Base-by-base conservation (phyloP, 805 yeast genomes). In the Saccharomycopsis javanensis region DNA sequence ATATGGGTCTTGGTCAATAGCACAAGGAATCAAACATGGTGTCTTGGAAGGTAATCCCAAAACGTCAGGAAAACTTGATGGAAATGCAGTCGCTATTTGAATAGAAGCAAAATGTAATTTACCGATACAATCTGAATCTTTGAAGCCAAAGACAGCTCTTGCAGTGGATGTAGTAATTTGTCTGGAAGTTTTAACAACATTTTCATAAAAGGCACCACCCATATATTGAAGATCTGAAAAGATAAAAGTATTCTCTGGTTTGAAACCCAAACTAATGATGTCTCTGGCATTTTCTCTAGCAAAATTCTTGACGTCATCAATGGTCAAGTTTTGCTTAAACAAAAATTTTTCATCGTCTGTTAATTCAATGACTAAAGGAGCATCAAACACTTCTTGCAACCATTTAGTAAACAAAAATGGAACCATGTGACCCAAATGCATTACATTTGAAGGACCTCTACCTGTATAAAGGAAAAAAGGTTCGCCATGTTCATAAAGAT, bases 1-100 rank as follows among this genome's bases (percentile, higher is more conserved):
- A 72, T 94, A 94, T 31, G 99, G 98, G 71, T 94, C 99, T 76
- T 92, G 99, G 70, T 94, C 99, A 69, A 94, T 94, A 52, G 99
- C 99, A 78, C 99, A 94, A 42, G 99, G 99, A 71, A 94, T 94
- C 71, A 94, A 77, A 72, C 96, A 89, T 61, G 97, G 98, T 0
- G 97, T 89, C 75, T 91, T 94, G 53, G 83, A 76, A 51, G 95
- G 88, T 66, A 85, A 73, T 5, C 88, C 97, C 64, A 94, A 79
- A 25, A 94, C 86, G 62, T 85, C 96, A 2, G 98, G 99, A 80
- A 88, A 94, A 13, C 97, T 88, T 53, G 92, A 87, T 59, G 97
- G 96, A 76, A 94, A 92, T 1, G 97, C 95, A 16, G 97, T 84
- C 27, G 97, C 88, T 67, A 95, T 94, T 75, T 94, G 99, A 66